Conservation (phyloP, 2,329 filamentous ascomycete genomes). For the Neoscytalidium dimidiatum region DNA sequence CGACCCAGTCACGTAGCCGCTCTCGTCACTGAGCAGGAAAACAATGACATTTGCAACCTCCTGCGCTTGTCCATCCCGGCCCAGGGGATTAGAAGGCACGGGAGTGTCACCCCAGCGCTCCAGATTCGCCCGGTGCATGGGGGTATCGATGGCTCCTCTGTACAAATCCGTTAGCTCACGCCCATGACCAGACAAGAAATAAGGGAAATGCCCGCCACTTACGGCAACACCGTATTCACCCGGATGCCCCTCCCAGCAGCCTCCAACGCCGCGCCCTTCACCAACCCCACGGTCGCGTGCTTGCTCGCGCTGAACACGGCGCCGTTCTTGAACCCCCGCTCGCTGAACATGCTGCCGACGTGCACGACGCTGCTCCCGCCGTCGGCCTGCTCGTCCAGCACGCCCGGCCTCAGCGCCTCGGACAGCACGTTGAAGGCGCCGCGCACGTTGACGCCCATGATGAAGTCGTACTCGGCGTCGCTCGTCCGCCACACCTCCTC, state of each 20-base stretch:
- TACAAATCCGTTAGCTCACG: no score
- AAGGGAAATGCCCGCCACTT: neutral
- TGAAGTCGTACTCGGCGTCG: neutral
- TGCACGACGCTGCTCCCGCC: neutral
- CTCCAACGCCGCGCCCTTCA: neutral
- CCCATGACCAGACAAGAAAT: no score
- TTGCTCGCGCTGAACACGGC: neutral
- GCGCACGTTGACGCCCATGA: neutral
- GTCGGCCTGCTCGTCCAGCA: neutral
- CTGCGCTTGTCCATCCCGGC: neutral
- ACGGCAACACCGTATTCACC: neutral
- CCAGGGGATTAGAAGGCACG: neutral
- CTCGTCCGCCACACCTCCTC: neutral
- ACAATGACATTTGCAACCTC: neutral
- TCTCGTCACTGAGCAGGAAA: neutral
- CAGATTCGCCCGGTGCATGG: neutral
- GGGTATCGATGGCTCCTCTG: neutral
- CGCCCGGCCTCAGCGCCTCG: neutral
- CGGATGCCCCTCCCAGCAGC: neutral
- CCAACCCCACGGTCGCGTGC: neutral
- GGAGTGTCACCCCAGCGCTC: neutral
- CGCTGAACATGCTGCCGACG: neutral
- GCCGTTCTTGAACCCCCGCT: neutral
- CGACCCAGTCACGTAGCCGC: neutral
- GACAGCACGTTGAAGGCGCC: neutral